Base-by-base conservation (phyloP, 164 flowering plant species). In the Chimonanthus salicifolius region DNA sequence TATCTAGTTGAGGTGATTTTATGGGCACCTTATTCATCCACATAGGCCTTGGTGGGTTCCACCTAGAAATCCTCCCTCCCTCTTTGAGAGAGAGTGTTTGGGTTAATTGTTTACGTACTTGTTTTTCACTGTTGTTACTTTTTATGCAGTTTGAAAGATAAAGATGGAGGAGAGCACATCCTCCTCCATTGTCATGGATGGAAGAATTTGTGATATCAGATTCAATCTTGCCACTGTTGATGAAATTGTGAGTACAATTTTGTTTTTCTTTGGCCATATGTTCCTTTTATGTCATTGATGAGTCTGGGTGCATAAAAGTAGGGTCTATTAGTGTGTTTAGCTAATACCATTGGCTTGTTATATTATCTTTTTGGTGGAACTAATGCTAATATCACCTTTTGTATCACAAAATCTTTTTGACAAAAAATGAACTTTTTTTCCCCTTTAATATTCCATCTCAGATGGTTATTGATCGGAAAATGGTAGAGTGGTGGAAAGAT, bases 171-270 rank as follows among this genome's bases (percentile, higher is more conserved):
- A 49, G 44, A 48, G 16, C 49, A 8, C 50, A 21, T 2, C 70
- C 2, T 58, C 71, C 16, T 45, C 76, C 45, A 51, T 21, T 18
- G 11, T 46, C 15, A 13, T 48, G 2, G 76, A 74, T 43, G 76
- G 71, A 58, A 60, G 64, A 62, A 18, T 68, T 13, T 20, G 54
- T 20, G 47, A 44, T 11, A 58, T 74, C 54, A 47, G 43, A 67
- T 74, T 74, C 46, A 18, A 18, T 45, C 15, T 60, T 47, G 68
- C 76, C 20, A 67, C 76, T 2, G 3, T 58, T n/a, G 76, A 74
- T 11, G 76, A 74, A 74, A 51, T 74, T n/a, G 76, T 74, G 65
- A 67, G 76, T 49, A 54, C 60, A 54, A 9, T 54, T 54, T 54
- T 54, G 60, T 54, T 3, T 51, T 62, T 44, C 45, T 16, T 7